These are phyloP conservation scores for Paragyromitra xinjiangensis DNA, from an alignment of 495 filamentous ascomycete species.

Conservation along the genomic window DNA sequence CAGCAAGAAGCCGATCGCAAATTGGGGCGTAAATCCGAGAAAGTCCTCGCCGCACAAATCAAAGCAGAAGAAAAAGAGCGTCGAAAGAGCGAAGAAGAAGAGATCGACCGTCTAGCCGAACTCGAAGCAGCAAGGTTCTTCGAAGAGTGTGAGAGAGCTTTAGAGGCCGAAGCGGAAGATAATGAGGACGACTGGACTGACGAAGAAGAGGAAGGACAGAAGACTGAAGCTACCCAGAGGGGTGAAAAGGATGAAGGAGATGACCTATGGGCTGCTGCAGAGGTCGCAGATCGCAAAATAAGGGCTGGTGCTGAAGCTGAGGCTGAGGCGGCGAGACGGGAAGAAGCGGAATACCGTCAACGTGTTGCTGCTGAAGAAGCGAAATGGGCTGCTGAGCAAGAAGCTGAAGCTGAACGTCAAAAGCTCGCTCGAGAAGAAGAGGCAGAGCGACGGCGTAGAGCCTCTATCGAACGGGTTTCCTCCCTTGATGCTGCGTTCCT, in stretches of 20 bases:
- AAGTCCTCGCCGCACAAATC: constrained; percentile 19
- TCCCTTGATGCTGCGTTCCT: constrained; percentile 29
- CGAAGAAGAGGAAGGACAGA: background rate
- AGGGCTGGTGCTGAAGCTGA: background rate
- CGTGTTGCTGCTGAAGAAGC: background rate
- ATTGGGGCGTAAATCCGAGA: constrained; percentile 5
- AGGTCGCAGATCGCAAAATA: background rate
- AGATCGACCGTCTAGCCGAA: constrained; percentile 35
- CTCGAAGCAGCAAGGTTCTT: constrained; percentile 29
- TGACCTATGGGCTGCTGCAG: constrained; percentile 18
- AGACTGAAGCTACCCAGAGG: background rate
- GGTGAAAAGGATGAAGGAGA: background rate
- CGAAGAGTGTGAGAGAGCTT: constrained; percentile 19
- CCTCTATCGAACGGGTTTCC: constrained; percentile 33
- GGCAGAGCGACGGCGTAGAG: constrained; percentile 29
- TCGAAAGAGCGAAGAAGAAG: constrained; percentile 24
- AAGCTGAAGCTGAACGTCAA: background rate
- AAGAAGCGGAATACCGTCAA: constrained; percentile 3
- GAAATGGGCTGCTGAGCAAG: background rate
- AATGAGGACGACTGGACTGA: background rate
- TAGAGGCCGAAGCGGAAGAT: constrained; percentile 9
- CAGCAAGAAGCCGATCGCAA: constrained; percentile 4
- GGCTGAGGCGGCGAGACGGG: background rate
- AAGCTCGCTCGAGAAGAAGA: constrained; percentile 9
- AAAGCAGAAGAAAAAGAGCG: constrained; percentile 27